These are phyloP conservation scores for Ogataea dorogensis DNA, from an alignment of 805 yeast species.

Conservation along the genomic window DNA sequence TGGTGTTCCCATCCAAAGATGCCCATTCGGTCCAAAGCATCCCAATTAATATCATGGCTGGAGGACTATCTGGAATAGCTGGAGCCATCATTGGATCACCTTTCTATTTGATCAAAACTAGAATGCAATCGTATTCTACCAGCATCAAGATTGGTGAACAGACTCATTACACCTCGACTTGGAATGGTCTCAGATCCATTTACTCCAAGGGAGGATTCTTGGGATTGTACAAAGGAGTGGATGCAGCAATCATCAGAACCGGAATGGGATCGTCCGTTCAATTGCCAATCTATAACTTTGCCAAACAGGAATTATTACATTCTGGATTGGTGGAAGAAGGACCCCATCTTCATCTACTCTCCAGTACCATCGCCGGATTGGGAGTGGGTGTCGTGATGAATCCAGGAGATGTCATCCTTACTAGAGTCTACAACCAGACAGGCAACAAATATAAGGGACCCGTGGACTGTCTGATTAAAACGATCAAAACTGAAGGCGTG, in stretches of 20 bases:
- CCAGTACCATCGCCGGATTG: slow-evolving; percentile 78
- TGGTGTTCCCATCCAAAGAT: slow-evolving; percentile 51
- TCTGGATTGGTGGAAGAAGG: slow-evolving; percentile 58
- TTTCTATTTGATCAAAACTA: slow-evolving; percentile 84
- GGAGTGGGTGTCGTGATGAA: slow-evolving; percentile 96
- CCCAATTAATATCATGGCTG: slow-evolving; percentile 70
- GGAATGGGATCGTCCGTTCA: slow-evolving; percentile 96
- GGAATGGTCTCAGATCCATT: slow-evolving; percentile 66
- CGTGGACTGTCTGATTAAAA: slow-evolving; percentile 82
- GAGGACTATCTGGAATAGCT: slow-evolving; percentile 79
- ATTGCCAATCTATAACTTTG: slow-evolving; percentile 81
- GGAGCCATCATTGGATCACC: slow-evolving; percentile 94
- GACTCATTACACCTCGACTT: slow-evolving; percentile 72
- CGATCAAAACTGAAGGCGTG: slow-evolving; percentile 80
- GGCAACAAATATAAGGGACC: slow-evolving; percentile 86
- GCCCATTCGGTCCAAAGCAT: slow-evolving; percentile 48
- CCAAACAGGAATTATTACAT: slow-evolving; percentile 60
- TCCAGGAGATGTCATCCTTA: slow-evolving; percentile 94
- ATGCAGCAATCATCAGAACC: slow-evolving; percentile 91
- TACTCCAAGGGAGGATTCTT: slow-evolving; percentile 64
- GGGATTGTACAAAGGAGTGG: slow-evolving; percentile 88
- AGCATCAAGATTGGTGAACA: slow-evolving; percentile 80
- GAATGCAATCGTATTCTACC: slow-evolving; percentile 90
- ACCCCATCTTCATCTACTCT: slow-evolving; percentile 64
- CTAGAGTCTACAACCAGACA: slow-evolving; percentile 93